Conservation (phyloP, 164 flowering plant species). For the Sextonia rubra region DNA sequence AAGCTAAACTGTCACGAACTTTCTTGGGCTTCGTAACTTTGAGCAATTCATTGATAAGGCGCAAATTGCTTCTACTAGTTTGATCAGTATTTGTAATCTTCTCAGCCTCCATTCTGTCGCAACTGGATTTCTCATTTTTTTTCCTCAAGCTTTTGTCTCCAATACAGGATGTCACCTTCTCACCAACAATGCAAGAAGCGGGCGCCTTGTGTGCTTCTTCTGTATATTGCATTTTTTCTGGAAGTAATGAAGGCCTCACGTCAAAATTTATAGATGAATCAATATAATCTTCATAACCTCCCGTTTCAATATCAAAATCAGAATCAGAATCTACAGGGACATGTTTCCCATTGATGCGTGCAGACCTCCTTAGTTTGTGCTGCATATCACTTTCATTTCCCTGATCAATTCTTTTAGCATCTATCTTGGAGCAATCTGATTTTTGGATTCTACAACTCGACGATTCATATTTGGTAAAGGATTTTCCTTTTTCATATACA, state of each 20-base stretch:
- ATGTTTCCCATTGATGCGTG: constrained; percentile 6
- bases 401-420: not conserved
- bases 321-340: not conserved
- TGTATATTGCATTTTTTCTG: not conserved
- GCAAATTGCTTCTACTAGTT: too few relatives aligned
- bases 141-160: constrained; percentile 9
- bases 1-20: not conserved
- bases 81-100: too few relatives aligned
- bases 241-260: not conserved
- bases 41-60: too few relatives aligned
- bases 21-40: not conserved
- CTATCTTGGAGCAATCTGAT: not conserved
- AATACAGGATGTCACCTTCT: constrained; percentile 9
- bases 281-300: not conserved
- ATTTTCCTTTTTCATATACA: constrained; percentile 8
- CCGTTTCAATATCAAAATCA: not conserved
- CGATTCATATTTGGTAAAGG: constrained; percentile 8
- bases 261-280: not conserved
- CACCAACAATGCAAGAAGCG: constrained; percentile 4
- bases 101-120: not conserved
- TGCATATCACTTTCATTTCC: not conserved
- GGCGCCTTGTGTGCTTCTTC: not conserved
- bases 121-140: not conserved
- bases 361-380: not conserved
- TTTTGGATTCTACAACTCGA: constrained; percentile 7